A percentile compares a stretch with the other conserved stretches of the same genome.
phyloP scores from a whole-genome alignment of 2,329 filamentous ascomycete species.

The Aspergillus viridinutans region DNA sequence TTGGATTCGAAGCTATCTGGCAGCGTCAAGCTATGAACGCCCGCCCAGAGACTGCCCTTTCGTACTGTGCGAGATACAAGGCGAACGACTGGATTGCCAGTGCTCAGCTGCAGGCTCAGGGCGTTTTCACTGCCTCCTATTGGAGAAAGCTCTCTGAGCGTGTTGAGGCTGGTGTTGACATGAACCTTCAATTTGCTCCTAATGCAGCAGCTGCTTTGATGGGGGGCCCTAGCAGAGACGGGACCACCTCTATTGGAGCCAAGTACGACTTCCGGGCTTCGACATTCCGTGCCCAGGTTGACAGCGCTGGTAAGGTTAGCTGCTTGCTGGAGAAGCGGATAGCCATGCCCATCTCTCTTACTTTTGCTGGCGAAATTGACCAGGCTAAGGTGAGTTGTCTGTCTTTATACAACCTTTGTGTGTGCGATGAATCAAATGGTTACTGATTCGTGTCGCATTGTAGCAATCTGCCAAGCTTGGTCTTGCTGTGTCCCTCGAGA shows the following conservation, averaged over 20 bases:
- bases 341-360: slow-evolving; percentile 85
- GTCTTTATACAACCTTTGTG: background rate
- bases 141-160: slow-evolving; percentile 91
- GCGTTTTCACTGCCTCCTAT: slow-evolving; percentile 84
- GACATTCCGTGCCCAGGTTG: slow-evolving; percentile 91
- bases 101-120: slow-evolving; percentile 82
- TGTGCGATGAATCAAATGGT: slow-evolving; percentile 2
- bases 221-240: slow-evolving; percentile 78
- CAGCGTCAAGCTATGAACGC: slow-evolving; percentile 79
- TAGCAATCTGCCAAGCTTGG: slow-evolving; percentile 95
- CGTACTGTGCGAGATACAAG: slow-evolving; percentile 90
- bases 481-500: slow-evolving; percentile 87
- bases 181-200: slow-evolving; percentile 78
- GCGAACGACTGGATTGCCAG: slow-evolving; percentile 87
- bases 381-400: slow-evolving; percentile 74
- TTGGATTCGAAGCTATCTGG: slow-evolving; percentile 92
- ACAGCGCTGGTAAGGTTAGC: slow-evolving; percentile 89
- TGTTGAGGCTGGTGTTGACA: slow-evolving; percentile 92
- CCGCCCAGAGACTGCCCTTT: slow-evolving; percentile 84
- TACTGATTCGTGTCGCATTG: slow-evolving; percentile 13
- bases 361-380: slow-evolving; percentile 94
- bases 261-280: slow-evolving; percentile 98
- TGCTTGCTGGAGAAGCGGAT: slow-evolving; percentile 94
- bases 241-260: slow-evolving; percentile 82
- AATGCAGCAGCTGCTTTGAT: slow-evolving; percentile 64